Base-by-base conservation (phyloP, 2,329 filamentous ascomycete species). In the Cadophora malorum region DNA sequence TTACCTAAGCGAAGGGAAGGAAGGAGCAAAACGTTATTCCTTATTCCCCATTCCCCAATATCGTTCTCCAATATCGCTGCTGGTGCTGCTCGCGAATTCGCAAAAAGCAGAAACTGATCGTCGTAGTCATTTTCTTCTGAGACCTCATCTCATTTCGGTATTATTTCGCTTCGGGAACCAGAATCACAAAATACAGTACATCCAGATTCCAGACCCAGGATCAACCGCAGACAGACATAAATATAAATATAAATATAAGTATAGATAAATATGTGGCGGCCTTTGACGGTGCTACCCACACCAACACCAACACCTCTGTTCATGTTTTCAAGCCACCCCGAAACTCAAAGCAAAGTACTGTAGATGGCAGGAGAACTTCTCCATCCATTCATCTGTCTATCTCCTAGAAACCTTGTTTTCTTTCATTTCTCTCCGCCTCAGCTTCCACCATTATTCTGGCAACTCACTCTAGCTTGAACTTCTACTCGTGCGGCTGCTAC, bases 401-500 rank as follows among this genome's bases (percentile, higher is more conserved):
- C 14, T 19, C 19, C 41, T 45, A 45, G 12, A 45, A 45, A 14
- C 41, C 12, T 45, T 45, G 41, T 14, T 45, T 19, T 45, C 41
- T 49, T 49, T 1, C 45, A 4, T 21, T 8, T 5, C 19, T 10
- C 8, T 8, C 45, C 19, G n/a, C 45, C 45, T 49, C 45, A 49
- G 45, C 19, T 21, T 49, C 45, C 45, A 49, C 45, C 2, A 21
- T 21, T n/a, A n/a, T n/a, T n/a, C n/a, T n/a, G n/a, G n/a, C n/a
- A n/a, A n/a, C n/a, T n/a, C n/a, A n/a, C n/a, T 49, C 19, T 45
- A 19, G 45, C 16, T n/a, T 33, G 52, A n/a, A 25, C 52, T 33
- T 31, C 52, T 31, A 55, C 52, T 55, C 52, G 52, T 55, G 52
- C 52, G 52, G 52, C 52, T 55, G 52, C 14, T 55, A 33, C 16